These are phyloP conservation scores for Penicillium antarcticum DNA, from an alignment of 495 filamentous ascomycete species.

Conservation along the genomic window DNA sequence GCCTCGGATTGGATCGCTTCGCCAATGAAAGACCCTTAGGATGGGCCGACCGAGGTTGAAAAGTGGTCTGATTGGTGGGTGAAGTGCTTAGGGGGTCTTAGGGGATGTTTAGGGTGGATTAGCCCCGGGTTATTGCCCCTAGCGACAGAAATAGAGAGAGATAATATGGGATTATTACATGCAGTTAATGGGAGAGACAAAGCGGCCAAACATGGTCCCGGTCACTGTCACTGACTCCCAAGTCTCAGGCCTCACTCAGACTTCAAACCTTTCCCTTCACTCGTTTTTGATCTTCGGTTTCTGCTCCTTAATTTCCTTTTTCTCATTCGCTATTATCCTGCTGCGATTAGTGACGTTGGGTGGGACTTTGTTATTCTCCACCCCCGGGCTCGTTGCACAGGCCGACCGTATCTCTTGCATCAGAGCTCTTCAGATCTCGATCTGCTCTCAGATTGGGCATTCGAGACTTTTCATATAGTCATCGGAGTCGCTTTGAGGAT, in stretches of 20 bases:
- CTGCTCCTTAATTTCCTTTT: neutral
- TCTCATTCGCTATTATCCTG: neutral
- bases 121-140: slow-evolving; percentile 14
- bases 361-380: slow-evolving; percentile 30
- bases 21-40: neutral
- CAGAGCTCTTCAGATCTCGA: slow-evolving; percentile 6
- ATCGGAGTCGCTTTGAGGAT: neutral
- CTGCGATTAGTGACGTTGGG: slow-evolving; percentile 6
- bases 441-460: neutral
- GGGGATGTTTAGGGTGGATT: too few relatives aligned
- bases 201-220: too few relatives aligned
- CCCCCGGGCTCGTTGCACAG: slow-evolving; percentile 26
- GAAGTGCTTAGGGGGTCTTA: neutral
- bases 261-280: neutral
- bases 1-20: neutral
- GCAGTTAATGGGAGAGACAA: too few relatives aligned
- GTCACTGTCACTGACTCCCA: too few relatives aligned
- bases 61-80: slow-evolving; percentile 1
- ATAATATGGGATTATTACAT: neutral
- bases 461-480: neutral
- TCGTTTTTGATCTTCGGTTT: slow-evolving; percentile 1
- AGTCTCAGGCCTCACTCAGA: too few relatives aligned
- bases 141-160: slow-evolving; percentile 12
- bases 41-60: neutral
- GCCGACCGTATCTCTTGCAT: slow-evolving; percentile 20